Base-by-base conservation (phyloP, 805 yeast genomes). In the Zygosaccharomyces bailii region DNA sequence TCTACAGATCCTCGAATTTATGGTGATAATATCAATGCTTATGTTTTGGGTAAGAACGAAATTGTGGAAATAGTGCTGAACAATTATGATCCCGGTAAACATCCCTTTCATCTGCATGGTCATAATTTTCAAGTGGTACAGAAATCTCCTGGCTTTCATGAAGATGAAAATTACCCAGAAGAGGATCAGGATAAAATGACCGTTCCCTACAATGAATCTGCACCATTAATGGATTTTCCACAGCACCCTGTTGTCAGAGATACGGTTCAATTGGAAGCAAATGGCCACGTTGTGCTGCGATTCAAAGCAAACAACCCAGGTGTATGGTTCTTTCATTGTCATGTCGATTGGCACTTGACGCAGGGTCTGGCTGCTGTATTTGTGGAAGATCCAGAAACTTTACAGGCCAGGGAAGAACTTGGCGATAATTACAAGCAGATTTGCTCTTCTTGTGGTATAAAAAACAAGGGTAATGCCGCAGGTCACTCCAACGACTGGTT, bases 251-350 rank as follows among this genome's bases (percentile, higher is more conserved):
- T 78, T 59, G 60, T 71, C 39, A 74, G 96, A 65, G 96, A 89
- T 59, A 84, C 91, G 0, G 79, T 79, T 16, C 70, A 75, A 52
- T 79, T 87, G 13, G 76, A 79, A 40, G 78, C 84, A 25, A 80
- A 82, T 54, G 86, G 90, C 2, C 76, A 80, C 61, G 63, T 81
- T 40, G 89, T 82, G 13, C 59, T 80, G 24, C 71, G 96, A 53
- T 87, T 87, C 64, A 75, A 70, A 55, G 88, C 96, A 9, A 79
- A 84, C 57, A 89, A 90, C 57, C 96, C 96, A 2, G 97, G 97
- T 45, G 82, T 88, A 19, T 90, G 96, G 96, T 78, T 84, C 49
- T 85, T 89, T 80, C 97, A 89, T 63, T 89, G 97, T 66, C 96
- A 86, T 60, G 78, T 85, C 44, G 91, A 85, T 57, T 85, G 89